phyloP scores from a whole-genome alignment of 108 stramenopile genomes.

The Chaetoceros muelleri region DNA sequence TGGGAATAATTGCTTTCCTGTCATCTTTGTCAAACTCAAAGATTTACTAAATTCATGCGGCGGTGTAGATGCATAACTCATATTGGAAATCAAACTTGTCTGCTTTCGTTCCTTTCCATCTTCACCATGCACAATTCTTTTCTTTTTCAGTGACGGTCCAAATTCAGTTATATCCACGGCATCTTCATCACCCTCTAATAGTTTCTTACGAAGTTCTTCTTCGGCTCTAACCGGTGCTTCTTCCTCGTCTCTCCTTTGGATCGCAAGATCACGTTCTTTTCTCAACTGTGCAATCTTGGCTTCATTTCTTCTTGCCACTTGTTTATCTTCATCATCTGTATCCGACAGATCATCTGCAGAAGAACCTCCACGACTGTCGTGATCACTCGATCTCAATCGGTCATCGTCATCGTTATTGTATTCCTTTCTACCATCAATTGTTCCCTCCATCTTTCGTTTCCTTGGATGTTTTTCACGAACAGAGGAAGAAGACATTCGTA shows the following conservation, averaged over 20 bases:
- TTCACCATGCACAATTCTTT: constrained; percentile 12
- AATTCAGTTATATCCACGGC: constrained; percentile 7
- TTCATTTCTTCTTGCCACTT: constrained; percentile 12
- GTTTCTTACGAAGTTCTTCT: constrained; percentile 4
- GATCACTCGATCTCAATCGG: constrained; percentile 3
- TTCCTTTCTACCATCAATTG: constrained; percentile 13
- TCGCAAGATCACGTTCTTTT: constrained; percentile 10
- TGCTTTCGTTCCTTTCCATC: constrained; percentile 4
- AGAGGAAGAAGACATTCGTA: background rate
- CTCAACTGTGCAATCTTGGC: constrained; percentile 3
- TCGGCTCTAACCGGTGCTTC: constrained; percentile 10
- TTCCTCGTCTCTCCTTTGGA: constrained; percentile 18
- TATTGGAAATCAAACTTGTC: constrained; percentile 54
- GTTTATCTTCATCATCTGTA: constrained; percentile 28
- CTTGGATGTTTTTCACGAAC: background rate
- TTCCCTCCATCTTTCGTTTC: constrained; percentile 12
- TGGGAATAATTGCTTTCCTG: background rate
- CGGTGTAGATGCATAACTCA: constrained; percentile 43
- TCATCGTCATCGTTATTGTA: constrained; percentile 22
- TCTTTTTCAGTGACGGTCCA: constrained; percentile 29
- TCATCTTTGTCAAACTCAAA: constrained; percentile 8
- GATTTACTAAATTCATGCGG: constrained; percentile 73
- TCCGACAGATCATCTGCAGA: constrained; percentile 41
- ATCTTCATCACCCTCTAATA: constrained; percentile 14
- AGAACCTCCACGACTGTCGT: constrained; percentile 23